Evolutionary conservation across 306 rosid genomes (phyloP).

Genomic region (Datisca glomerata): DNA sequence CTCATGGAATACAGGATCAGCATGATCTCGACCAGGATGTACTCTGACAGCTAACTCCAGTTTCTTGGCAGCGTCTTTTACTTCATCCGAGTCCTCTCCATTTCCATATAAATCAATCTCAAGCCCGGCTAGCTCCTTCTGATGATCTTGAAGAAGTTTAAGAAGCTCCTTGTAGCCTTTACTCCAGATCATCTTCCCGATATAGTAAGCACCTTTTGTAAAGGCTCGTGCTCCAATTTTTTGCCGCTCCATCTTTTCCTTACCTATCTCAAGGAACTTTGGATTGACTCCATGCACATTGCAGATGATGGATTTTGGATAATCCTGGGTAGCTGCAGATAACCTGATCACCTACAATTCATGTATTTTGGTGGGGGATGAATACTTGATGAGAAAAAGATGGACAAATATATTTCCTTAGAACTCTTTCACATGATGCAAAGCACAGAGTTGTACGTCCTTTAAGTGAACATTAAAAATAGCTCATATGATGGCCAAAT

Average conservation of each 20-base stretch:
- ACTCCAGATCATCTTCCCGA: slow-evolving; percentile 96
- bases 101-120: slow-evolving; percentile 87
- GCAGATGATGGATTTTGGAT: slow-evolving; percentile 57
- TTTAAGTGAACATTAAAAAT: too few relatives aligned
- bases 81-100: slow-evolving; percentile 81
- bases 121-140: slow-evolving; percentile 50
- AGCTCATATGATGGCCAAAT: too few relatives aligned
- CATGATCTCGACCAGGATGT: slow-evolving; percentile 79
- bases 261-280: slow-evolving; percentile 71
- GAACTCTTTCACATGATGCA: too few relatives aligned
- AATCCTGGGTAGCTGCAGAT: slow-evolving; percentile 95
- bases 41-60: slow-evolving; percentile 55
- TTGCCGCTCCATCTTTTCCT: slow-evolving; percentile 59
- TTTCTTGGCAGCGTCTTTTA: slow-evolving; percentile 49
- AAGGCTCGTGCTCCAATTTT: slow-evolving; percentile 45
- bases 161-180: slow-evolving; percentile 94
- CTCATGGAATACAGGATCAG: slow-evolving; percentile 79
- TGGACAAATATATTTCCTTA: background rate
- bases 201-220: slow-evolving; percentile 76
- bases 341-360: slow-evolving; percentile 74
- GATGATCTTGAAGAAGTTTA: slow-evolving; percentile 48
- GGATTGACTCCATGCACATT: slow-evolving; percentile 99
- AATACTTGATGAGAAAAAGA: background rate
- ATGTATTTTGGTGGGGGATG: too few relatives aligned
- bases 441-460: too few relatives aligned